Base-by-base conservation (phyloP, 1,284 basidiomycete genomes). In the Quambalaria eucalypti region DNA sequence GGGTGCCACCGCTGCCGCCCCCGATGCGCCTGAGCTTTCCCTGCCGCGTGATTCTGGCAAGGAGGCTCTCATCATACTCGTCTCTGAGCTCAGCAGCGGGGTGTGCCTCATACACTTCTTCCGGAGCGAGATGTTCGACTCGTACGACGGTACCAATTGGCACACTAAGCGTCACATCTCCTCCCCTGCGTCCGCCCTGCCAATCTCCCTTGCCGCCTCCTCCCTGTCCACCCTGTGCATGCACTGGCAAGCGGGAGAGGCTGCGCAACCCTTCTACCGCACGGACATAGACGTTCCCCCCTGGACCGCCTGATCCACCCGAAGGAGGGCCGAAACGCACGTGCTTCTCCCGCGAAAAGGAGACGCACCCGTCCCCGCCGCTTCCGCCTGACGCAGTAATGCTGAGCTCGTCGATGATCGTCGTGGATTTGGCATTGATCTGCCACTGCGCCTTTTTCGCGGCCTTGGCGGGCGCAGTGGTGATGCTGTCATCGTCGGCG, bases 331-430 rank as follows among this genome's bases (percentile, higher is more conserved):
- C 73, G 50, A 65, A 66, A n/a, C 64, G 51, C 29, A 73, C 65
- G 51, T 65, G 73, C 61, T 76, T 76, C 55, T 68, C 73, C 36
- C 72, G 67, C 26, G 71, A 60, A 42, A 76, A 76, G 0, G 72
- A 64, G 1, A 74, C 69, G 52, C 72, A 74, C 5, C 73, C 73
- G 44, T 76, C 73, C 19, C 73, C 73, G 40, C 73, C 73, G 42
- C 62, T 60, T 9, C 73, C 73, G 8, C 60, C 70, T 2, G 61
- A 59, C 39, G 71, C 51, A 8, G 58, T 59, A 5, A 74, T 44
- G 25, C 49, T 42, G 28, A 73, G 57, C 30, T 64, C 58, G 50
- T 76, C 73, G 51, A 74, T 61, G 57, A 74, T 73, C 50, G 65
- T 57, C 7, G 69, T 59, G 30, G 44, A 44, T 21, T 64, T 60